phyloP scores from a whole-genome alignment of 768 basidiomycete genomes.

The Termitomyces sp. region DNA sequence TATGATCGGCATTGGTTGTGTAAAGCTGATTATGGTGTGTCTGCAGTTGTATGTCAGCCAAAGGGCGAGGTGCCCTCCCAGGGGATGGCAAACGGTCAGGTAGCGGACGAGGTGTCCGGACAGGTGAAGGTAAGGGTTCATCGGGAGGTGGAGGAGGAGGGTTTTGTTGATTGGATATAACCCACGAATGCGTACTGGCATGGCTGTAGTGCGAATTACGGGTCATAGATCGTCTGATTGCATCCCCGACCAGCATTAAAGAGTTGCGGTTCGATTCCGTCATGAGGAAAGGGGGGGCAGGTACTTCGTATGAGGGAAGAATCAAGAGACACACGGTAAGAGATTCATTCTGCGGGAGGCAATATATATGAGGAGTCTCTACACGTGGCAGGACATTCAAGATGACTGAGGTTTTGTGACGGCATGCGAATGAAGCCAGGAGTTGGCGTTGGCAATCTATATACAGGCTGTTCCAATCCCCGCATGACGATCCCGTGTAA shows the following conservation, averaged over 20 bases:
- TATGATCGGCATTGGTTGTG: constrained; percentile 13
- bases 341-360: not conserved
- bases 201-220: constrained; percentile 17
- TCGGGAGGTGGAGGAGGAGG: constrained; percentile 24
- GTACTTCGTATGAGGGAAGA: not conserved
- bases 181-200: constrained; percentile 33
- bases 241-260: constrained; percentile 10
- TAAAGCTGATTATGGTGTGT: constrained; percentile 10
- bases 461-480: not conserved
- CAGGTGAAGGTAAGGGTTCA: constrained; percentile 15
- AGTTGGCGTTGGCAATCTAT: not conserved
- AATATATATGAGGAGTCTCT: not conserved
- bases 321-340: not conserved
- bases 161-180: constrained; percentile 27
- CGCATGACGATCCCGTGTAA: not conserved
- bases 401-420: not conserved
- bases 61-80: constrained; percentile 22
- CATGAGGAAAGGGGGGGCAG: not conserved
- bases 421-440: not conserved
- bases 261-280: constrained; percentile 13
- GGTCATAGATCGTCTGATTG: constrained; percentile 13
- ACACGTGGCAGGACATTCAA: not conserved
- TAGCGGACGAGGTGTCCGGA: constrained; percentile 23
- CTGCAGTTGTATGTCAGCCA: constrained; percentile 23
- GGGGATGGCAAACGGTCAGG: constrained; percentile 25